Conservation (phyloP, 164 flowering plant species). For the Litsea cubeba region DNA sequence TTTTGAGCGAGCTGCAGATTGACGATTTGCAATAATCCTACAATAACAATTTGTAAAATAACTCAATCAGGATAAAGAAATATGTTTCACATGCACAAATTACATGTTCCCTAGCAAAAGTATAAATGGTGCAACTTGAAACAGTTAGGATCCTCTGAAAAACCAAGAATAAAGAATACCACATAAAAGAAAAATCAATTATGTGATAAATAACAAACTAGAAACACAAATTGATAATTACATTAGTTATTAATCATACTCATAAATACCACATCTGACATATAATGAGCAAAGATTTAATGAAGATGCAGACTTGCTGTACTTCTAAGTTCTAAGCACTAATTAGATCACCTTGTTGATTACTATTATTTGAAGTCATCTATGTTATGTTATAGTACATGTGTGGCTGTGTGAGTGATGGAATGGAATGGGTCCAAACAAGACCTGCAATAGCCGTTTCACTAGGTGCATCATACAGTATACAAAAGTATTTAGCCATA, state of each 20-base stretch:
- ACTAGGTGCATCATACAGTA: no score
- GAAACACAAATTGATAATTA: neutral
- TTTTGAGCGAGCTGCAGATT: constrained; percentile 97
- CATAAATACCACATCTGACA: no score
- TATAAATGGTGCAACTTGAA: neutral
- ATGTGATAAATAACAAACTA: neutral
- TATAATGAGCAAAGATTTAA: no score
- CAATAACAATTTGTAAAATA: neutral
- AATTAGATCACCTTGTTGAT: no score
- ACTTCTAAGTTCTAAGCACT: no score
- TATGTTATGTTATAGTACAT: no score
- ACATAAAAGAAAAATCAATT: neutral
- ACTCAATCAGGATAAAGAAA: neutral
- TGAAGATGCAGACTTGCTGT: no score
- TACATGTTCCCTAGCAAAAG: neutral
- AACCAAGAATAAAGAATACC: neutral
- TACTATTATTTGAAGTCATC: no score
- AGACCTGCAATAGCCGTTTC: no score
- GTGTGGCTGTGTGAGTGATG: no score
- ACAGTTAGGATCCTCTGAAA: neutral
- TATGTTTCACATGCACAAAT: neutral
- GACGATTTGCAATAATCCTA: constrained; percentile 94
- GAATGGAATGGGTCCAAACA: no score
- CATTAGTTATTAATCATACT: neutral
- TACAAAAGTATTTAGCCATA: no score